phyloP scores from a whole-genome alignment of 768 basidiomycete species.

The Kwoniella sp. region DNA sequence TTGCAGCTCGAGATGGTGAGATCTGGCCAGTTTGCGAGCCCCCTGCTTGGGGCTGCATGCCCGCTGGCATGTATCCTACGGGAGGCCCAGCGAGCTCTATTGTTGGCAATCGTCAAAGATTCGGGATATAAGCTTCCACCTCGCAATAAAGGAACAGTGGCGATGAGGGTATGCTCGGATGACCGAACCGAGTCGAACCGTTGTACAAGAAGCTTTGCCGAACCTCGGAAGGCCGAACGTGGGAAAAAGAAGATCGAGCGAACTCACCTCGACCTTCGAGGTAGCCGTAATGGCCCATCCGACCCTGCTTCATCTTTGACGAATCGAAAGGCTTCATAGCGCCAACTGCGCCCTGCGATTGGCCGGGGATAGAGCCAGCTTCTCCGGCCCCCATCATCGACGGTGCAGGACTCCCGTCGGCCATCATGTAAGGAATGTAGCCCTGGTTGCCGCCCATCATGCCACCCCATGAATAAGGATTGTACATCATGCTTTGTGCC shows the following conservation, averaged over 20 bases:
- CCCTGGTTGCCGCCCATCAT: slow-evolving; percentile 7
- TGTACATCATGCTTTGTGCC: slow-evolving; percentile 25
- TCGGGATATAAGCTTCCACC: not conserved
- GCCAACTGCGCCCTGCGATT: not conserved
- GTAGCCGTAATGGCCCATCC: slow-evolving; percentile 51
- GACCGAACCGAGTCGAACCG: not conserved
- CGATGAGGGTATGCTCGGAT: slow-evolving; percentile 1
- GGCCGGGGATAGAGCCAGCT: not conserved
- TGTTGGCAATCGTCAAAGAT: too few species aligned
- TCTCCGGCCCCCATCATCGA: not conserved
- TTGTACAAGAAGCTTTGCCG: not conserved
- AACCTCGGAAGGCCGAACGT: not conserved
- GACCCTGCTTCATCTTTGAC: slow-evolving; percentile 41
- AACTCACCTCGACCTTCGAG: slow-evolving; percentile 50
- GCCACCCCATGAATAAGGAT: slow-evolving; percentile 19
- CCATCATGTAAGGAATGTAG: slow-evolving; percentile 24
- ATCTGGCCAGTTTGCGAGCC: slow-evolving; percentile 5
- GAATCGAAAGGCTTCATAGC: slow-evolving; percentile 40
- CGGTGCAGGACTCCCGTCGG: slow-evolving; percentile 14
- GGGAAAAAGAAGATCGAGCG: not conserved
- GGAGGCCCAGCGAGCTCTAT: slow-evolving; percentile 51
- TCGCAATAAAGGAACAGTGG: slow-evolving; percentile 7
- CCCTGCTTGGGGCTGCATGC: slow-evolving; percentile 31
- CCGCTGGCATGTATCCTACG: slow-evolving; percentile 44
- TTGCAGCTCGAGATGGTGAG: slow-evolving; percentile 12